A percentile compares a stretch with the other conserved stretches of the same genome.
These are phyloP conservation scores for Coemansia sp. DNA, from an alignment of 192 early-diverging fungal genomes.

Conservation along the genomic window DNA sequence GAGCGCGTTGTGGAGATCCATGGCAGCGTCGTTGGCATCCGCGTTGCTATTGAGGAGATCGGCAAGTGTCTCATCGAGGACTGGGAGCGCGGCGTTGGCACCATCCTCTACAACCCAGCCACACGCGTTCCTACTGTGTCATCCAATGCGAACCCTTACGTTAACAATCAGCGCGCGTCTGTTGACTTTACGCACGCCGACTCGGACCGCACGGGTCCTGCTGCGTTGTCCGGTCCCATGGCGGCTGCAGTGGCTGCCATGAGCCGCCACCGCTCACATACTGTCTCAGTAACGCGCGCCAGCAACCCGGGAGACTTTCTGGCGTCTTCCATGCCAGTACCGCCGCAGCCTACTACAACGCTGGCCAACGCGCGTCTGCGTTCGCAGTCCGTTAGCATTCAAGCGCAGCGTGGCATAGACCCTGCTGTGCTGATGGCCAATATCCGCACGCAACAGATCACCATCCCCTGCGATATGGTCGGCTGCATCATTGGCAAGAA, in stretches of 20 bases:
- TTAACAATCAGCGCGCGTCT: conserved; percentile 49
- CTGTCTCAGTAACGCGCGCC: conserved; percentile 48
- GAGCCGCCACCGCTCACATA: conserved; percentile 56
- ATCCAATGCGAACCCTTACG: conserved; percentile 53
- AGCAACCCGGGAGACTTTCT: conserved; percentile 27
- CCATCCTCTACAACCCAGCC: conserved; percentile 81
- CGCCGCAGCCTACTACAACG: conserved; percentile 33
- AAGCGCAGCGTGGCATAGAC: conserved; percentile 47
- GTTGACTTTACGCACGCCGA: conserved; percentile 48
- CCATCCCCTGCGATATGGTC: conserved; percentile 92
- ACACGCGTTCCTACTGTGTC: conserved; percentile 55
- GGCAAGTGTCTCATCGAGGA: conserved; percentile 84
- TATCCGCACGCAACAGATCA: conserved; percentile 81
- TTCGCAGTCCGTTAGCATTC: conserved; percentile 55
- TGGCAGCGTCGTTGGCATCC: conserved; percentile 81
- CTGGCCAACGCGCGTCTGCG: conserved; percentile 42
- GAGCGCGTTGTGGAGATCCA: conserved; percentile 89
- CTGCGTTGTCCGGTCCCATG: conserved; percentile 13
- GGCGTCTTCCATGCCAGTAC: conserved; percentile 51
- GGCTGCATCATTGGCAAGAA: conserved; percentile 97
- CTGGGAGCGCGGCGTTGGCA: conserved; percentile 77
- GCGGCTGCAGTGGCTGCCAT: conserved; percentile 34
- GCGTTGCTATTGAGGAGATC: conserved; percentile 80
- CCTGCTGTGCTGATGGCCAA: conserved; percentile 50
- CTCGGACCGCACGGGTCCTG: conserved; percentile 25